Percentiles rank a stretch among this genome's conserved stretches.
Evolutionary conservation across 805 yeast genomes (phyloP).

Genomic region (Priceomyces fermenticarens): DNA sequence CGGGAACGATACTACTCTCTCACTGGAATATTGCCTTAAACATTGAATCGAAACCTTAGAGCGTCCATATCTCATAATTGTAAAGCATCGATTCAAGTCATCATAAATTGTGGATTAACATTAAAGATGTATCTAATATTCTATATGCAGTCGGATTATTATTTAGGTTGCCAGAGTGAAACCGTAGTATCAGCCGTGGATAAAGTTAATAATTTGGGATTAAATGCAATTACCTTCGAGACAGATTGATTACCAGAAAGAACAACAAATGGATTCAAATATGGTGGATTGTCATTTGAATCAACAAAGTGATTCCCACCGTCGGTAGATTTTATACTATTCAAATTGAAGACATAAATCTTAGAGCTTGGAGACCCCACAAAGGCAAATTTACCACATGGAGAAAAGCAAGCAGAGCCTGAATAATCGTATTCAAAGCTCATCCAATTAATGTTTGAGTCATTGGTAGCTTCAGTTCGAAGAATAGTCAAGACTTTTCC

Average conservation of each 20-base stretch:
- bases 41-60: too few relatives aligned
- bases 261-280: slow-evolving; percentile 20
- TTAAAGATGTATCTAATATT: too few relatives aligned
- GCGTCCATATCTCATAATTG: too few relatives aligned
- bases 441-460: slow-evolving; percentile 16
- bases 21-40: too few relatives aligned
- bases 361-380: slow-evolving; percentile 27
- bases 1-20: too few relatives aligned
- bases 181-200: slow-evolving; percentile 60
- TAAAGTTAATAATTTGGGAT: slow-evolving; percentile 57
- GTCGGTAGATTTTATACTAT: slow-evolving; percentile 18
- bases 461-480: slow-evolving; percentile 1
- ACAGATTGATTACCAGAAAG: slow-evolving; percentile 25
- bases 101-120: too few relatives aligned
- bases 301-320: slow-evolving; percentile 16
- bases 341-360: slow-evolving; percentile 29
- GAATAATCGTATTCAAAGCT: slow-evolving; percentile 29
- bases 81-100: too few relatives aligned
- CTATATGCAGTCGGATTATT: neutral
- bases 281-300: slow-evolving; percentile 16
- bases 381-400: slow-evolving; percentile 38
- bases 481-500: slow-evolving; percentile 46
- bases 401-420: slow-evolving; percentile 35
- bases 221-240: slow-evolving; percentile 53
- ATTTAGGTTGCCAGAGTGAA: slow-evolving; percentile 33